Evolutionary conservation across 805 yeast genomes (phyloP).

Genomic region (Myxozyma vanderwaltii): DNA sequence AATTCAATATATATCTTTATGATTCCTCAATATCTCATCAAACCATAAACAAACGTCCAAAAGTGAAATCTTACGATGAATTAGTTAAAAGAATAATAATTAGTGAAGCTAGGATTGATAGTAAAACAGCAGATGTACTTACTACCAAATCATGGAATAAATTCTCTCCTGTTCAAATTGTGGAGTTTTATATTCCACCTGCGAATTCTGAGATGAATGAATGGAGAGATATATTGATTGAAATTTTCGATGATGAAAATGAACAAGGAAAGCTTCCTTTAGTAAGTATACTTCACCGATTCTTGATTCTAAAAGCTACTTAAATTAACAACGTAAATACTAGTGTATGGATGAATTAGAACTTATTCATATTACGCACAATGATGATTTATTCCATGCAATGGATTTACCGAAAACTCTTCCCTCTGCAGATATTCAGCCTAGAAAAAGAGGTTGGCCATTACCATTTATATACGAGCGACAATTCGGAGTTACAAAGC

Average conservation of each 20-base stretch:
- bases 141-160: background rate
- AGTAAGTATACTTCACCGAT: background rate
- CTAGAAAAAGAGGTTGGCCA: constrained; percentile 4
- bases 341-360: background rate
- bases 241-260: constrained; percentile 14
- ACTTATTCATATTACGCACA: background rate
- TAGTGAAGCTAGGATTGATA: background rate
- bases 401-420: constrained; percentile 1
- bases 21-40: constrained; percentile 13
- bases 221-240: constrained; percentile 26
- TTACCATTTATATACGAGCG: constrained; percentile 5
- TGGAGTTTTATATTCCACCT: constrained; percentile 14
- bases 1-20: constrained; percentile 15
- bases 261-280: constrained; percentile 3
- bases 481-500: background rate
- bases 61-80: background rate
- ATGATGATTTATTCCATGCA: background rate
- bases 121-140: background rate
- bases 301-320: background rate
- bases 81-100: background rate
- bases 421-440: background rate
- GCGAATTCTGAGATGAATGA: constrained; percentile 2
- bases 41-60: constrained; percentile 2
- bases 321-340: no score
- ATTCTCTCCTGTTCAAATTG: constrained; percentile 21